Evolutionary conservation across 345 rosid genomes (phyloP).

Genomic region (Stellera chamaejasme): DNA sequence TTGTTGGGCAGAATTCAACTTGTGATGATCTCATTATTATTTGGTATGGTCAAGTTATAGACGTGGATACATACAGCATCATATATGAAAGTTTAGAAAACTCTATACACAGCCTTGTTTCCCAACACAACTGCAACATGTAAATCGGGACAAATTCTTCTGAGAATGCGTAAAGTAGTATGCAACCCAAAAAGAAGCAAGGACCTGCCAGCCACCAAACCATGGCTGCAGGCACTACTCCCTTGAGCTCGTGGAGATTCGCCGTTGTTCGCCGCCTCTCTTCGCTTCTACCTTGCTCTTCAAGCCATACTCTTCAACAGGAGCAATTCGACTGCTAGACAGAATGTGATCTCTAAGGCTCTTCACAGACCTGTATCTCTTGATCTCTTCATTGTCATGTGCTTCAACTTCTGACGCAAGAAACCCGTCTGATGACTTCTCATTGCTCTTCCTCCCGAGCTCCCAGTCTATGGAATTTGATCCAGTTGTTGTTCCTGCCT

Average conservation of each 20-base stretch:
- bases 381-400: constrained; percentile 31
- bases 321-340: constrained; percentile 23
- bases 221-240: not conserved
- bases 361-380: constrained; percentile 36
- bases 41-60: constrained; percentile 4
- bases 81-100: not conserved
- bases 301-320: constrained; percentile 5
- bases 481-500: constrained; percentile 13
- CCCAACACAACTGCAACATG: constrained; percentile 4
- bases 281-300: constrained; percentile 10
- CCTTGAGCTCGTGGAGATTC: constrained; percentile 23
- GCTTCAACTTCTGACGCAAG: constrained; percentile 22
- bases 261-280: constrained; percentile 8
- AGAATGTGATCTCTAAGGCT: constrained; percentile 53
- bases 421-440: constrained; percentile 20
- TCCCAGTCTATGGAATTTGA: constrained; percentile 21
- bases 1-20: no score
- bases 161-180: not conserved
- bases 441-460: constrained; percentile 24
- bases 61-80: constrained; percentile 12
- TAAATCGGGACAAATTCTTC: constrained; percentile 8
- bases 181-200: constrained; percentile 1
- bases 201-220: not conserved
- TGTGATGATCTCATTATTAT: not conserved
- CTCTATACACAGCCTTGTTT: constrained; percentile 27